Base-by-base conservation (phyloP, 148 eudicot genomes). In the Dysphania ambrosioides region DNA sequence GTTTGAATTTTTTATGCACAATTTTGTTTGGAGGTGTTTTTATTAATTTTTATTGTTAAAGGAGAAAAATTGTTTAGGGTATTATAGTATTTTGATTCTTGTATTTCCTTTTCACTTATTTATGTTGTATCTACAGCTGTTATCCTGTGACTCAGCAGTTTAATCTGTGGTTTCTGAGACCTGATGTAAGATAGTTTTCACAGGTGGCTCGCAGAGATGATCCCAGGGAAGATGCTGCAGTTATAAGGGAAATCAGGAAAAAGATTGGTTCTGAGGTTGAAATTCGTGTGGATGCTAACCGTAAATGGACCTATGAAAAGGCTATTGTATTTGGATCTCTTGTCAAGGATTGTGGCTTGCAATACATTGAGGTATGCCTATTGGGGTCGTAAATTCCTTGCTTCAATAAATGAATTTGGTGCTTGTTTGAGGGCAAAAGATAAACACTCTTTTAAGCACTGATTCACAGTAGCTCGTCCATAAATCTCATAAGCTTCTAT, bases 251-350 rank as follows among this genome's bases (percentile, higher is more conserved):
- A 85, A 85, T 92, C 74, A 89, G 99, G 76, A 83, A 77, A 77
- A 88, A 76, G 81, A 84, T 96, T 68, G 99, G 99, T 29, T 60
- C 81, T 59, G 53, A 81, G 34, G 73, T 92, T 76, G 81, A 81
- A 74, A 83, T 96, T 41, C 97, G 99, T 75, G 99, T 82, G 61
- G 99, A 96, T 89, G 99, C 99, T 32, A 96, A 96, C 79, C 86
- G 90, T 49, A 89, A 83, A 78, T 96, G 97, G 99, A 85, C 87
- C 64, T 90, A 86, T 84, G 85, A 88, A 72, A 77, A 89, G 79
- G 99, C 99, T 68, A 74, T 86, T 70, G 78, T 71, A 77, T 96
- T 96, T 86, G 92, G 85, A 42, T 70, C 75, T 58, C 83, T 79
- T 65, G 93, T 92, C 70, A 89, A 83, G 79, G 86, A 86, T 70